Conservation (phyloP, 179 eudicot species). For the Heliamphora pulchella region DNA sequence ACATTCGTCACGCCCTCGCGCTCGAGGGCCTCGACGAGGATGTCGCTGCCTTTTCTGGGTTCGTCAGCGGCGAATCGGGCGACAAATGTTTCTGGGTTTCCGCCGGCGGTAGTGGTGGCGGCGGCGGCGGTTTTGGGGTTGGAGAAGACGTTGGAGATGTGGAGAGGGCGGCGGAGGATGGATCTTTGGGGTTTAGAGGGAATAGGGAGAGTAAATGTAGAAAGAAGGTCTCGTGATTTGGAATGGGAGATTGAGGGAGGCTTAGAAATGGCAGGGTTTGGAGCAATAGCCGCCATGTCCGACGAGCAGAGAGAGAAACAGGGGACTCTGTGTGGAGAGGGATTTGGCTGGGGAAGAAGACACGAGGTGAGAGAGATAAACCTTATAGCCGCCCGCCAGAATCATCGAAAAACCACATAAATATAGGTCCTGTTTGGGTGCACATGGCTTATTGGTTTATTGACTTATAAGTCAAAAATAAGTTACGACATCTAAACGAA, state of each 20-base stretch:
- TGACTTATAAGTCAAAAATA: too few relatives aligned
- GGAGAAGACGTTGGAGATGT: conserved; percentile 11
- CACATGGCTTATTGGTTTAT: too few relatives aligned
- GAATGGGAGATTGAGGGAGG: conserved; percentile 12
- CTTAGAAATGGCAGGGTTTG: conserved; percentile 20
- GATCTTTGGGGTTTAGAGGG: neutral
- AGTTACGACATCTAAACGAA: too few relatives aligned
- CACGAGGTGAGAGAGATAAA: neutral
- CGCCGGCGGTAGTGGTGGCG: conserved; percentile 14
- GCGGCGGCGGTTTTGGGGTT: conserved; percentile 13
- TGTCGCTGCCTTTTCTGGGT: conserved; percentile 78
- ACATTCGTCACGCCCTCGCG: conserved; percentile 66
- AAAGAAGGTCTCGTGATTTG: conserved; percentile 8
- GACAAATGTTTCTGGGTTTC: conserved; percentile 1
- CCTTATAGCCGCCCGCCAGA: too few relatives aligned
- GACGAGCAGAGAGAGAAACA: neutral
- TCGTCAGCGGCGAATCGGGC: conserved; percentile 50
- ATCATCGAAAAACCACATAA: too few relatives aligned
- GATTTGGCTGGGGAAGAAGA: neutral
- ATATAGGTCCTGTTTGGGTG: too few relatives aligned
- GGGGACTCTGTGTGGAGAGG: neutral
- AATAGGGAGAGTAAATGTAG: conserved; percentile 11
- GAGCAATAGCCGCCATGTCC: conserved; percentile 37
- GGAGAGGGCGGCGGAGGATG: conserved; percentile 20
- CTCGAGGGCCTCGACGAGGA: conserved; percentile 83